Conservation (phyloP, 1,284 basidiomycete genomes). For the Ustilago trichophora region DNA sequence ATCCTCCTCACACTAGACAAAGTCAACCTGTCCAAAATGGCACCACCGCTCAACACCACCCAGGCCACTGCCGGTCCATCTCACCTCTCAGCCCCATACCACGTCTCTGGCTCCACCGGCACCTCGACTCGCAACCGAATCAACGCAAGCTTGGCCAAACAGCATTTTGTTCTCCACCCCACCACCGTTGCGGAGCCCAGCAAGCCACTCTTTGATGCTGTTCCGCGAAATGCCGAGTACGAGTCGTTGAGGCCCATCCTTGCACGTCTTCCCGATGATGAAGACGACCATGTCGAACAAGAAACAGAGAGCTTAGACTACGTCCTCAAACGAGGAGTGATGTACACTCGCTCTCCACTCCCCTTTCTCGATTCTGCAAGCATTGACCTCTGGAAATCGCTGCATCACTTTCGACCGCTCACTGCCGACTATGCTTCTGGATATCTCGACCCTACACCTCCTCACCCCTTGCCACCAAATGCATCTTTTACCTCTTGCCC, state of each 20-base stretch:
- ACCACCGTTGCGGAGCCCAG: conserved; percentile 5
- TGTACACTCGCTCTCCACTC: conserved; percentile 50
- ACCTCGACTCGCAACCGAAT: conserved; percentile 21
- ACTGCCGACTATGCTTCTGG: conserved; percentile 49
- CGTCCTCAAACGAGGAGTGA: conserved; percentile 8
- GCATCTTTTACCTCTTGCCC: too few species aligned
- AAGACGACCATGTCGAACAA: not conserved
- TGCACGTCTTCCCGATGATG: conserved; percentile 41
- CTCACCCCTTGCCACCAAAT: conserved; percentile 35
- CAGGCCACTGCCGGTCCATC: not conserved
- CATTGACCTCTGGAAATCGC: conserved; percentile 42
- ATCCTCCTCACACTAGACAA: too few species aligned
- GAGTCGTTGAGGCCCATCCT: conserved; percentile 52
- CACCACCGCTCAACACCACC: not conserved
- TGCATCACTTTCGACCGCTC: conserved; percentile 49
- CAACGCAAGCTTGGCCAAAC: conserved; percentile 18
- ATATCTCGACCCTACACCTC: conserved; percentile 38
- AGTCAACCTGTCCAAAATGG: too few species aligned
- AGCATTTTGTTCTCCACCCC: conserved; percentile 39
- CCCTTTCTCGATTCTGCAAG: conserved; percentile 43
- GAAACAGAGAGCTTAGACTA: conserved; percentile 21
- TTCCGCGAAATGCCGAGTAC: conserved; percentile 44
- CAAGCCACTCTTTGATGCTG: conserved; percentile 37
- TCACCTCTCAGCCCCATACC: not conserved
- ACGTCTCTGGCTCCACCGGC: conserved; percentile 15